Base-by-base conservation (phyloP, 139 green algal species). In the Chloropicon primus region DNA sequence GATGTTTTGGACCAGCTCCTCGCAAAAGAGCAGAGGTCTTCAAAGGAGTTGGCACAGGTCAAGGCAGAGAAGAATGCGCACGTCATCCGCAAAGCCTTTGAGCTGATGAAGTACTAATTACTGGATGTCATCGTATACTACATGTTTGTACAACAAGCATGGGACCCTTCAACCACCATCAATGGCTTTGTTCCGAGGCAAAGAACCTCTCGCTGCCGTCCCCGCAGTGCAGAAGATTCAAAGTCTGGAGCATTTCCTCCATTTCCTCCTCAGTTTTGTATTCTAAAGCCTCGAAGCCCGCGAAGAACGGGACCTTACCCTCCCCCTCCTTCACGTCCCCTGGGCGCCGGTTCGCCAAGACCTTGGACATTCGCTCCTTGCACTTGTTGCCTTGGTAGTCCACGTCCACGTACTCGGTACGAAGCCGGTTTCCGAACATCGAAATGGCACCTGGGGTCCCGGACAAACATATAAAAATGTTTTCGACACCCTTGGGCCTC, bases 321-420 rank as follows among this genome's bases (percentile, higher is more conserved):
- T 62, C 41, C 10, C 41, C 41, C 41, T 62, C 10, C 41, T 62
- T 62, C 10, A 62, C 41, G 41, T 62, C 41, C 41, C 41, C 41
- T n/a, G 41, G 41, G 10, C 41, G 5, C 10, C 41, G 41, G 17
- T 62, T 62, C 17, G 41, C 41, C 41, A 62, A 62, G 41, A 76
- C 73, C 73, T 76, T 27, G 10, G 73, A 27, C 73, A 53, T 76
- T 27, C 73, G 73, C 73, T 76, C 73, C 73, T 76, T 76, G 73
- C 73, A 76, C 73, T 76, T 76, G 2, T 76, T 27, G 25, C 73
- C 73, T 5, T 76, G 27, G 23, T 24, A 27, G 25, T 76, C 28
- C 25, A 76, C 73, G n/a, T 76, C 73, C 2, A 76, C 73, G 25
- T 28, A 53, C 25, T 76, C 73, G 23, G 73, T 76, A 1, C 73